phyloP scores from a whole-genome alignment of 2,329 filamentous ascomycete genomes.

The Hypoxylon rubiginosum region DNA sequence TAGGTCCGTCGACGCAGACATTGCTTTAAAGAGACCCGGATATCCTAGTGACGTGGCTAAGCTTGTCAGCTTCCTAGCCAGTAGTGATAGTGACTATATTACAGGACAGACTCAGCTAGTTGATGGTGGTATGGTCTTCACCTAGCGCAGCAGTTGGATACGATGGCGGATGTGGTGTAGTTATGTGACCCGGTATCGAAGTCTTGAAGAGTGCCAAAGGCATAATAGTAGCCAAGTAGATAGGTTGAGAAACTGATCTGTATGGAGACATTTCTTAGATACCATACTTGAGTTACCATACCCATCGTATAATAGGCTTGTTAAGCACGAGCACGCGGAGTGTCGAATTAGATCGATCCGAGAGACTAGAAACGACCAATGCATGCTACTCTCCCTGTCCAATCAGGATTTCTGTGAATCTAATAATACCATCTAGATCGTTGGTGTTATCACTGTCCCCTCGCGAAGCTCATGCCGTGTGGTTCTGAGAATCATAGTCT shows the following conservation, averaged over 20 bases:
- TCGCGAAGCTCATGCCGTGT: background rate
- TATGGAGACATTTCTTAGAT: too few relatives aligned
- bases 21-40: conserved; percentile 69
- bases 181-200: too few relatives aligned
- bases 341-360: too few relatives aligned
- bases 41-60: conserved; percentile 74
- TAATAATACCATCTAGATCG: conserved; percentile 3
- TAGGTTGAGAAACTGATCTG: too few relatives aligned
- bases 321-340: too few relatives aligned
- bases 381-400: too few relatives aligned
- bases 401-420: background rate
- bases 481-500: background rate
- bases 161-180: background rate
- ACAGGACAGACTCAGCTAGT: conserved; percentile 76
- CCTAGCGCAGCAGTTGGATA: background rate
- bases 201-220: too few relatives aligned
- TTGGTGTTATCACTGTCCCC: background rate
- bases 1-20: conserved; percentile 66
- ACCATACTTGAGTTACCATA: too few relatives aligned
- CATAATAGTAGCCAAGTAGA: too few relatives aligned
- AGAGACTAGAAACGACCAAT: too few relatives aligned
- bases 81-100: conserved; percentile 72
- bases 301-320: too few relatives aligned
- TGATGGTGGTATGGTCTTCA: conserved; percentile 68
- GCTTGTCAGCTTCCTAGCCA: conserved; percentile 72